Evolutionary conservation across 2,329 filamentous ascomycete genomes (phyloP), one percentile per base, ranked within the genome.

Genomic region (Aspergillus tubingensis): DNA sequence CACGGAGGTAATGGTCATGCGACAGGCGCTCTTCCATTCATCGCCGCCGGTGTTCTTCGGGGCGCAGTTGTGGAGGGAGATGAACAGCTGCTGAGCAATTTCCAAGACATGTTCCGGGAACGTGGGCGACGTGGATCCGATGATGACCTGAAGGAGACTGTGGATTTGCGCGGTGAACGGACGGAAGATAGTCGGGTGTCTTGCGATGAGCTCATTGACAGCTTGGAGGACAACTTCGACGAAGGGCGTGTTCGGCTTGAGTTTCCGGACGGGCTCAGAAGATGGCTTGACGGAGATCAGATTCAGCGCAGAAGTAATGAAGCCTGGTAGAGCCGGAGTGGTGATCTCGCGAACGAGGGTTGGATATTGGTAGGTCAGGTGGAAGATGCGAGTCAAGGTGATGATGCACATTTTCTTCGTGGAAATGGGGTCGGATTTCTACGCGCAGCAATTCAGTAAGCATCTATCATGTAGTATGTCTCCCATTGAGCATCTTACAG

Each of bases 281-380:
- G 72, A 62, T 8, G 70, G 67, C 53, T 78, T 86, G 81, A 71
- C 85, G 17, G 73, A 77, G 58, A 83, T 77, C 48, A 94, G 81
- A 68, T 89, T 87, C 48, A 96, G 76, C 68, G 90, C 92, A 3
- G 89, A 83, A 0, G 86, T 87, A 49, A 93, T 83, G 69, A 94
- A 96, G 1, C 84, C 79, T 1, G 91, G 87, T 19, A 97, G 79
- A 3, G 87, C 91, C 2, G 92, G 92, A 0, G 92, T 96, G 1
- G 91, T 93, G 62, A 97, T 91, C 73, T 97, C 93, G 68, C 94
- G 85, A 48, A 94, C 83, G 56, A 97, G 81, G 8, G 91, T 95
- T 61, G 90, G 91, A 71, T 92, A 92, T 39, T 89, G 86, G 71
- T 92, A 91, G 43, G 93, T 89, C 38, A 95, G 84, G 67, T 87